phyloP scores from a whole-genome alignment of 139 green algal genomes.

The Micromonas pusilla region DNA sequence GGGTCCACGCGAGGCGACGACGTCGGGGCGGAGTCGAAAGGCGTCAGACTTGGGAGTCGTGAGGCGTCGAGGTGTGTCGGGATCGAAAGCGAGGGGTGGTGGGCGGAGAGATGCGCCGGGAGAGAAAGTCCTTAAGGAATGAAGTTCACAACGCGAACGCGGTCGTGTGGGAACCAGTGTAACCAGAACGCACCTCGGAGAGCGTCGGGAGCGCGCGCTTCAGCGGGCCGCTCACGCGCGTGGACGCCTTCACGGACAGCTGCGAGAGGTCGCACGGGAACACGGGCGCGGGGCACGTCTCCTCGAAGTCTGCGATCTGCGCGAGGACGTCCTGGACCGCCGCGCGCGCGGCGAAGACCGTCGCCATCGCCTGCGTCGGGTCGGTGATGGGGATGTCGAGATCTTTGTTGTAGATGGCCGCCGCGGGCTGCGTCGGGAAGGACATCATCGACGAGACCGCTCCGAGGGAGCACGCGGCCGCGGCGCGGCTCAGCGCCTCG shows the following conservation, averaged over 20 bases:
- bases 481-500: background rate
- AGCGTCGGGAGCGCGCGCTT: background rate
- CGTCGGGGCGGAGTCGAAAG: too few species aligned
- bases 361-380: background rate
- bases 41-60: too few species aligned
- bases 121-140: too few species aligned
- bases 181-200: too few species aligned
- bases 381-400: constrained; percentile 14
- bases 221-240: background rate
- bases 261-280: constrained; percentile 14
- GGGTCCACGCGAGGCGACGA: too few species aligned
- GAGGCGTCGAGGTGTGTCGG: too few species aligned
- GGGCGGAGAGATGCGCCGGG: too few species aligned
- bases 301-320: background rate
- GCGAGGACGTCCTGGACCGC: background rate
- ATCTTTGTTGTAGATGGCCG: constrained; percentile 12
- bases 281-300: constrained; percentile 8
- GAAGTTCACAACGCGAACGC: too few species aligned
- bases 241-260: constrained; percentile 1
- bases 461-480: background rate
- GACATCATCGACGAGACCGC: background rate
- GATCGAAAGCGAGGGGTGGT: too few species aligned
- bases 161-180: too few species aligned
- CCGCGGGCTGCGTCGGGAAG: background rate
- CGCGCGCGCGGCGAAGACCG: background rate